Percentiles rank a stretch among this genome's conserved stretches.
Evolutionary conservation across 2,329 filamentous ascomycete species (phyloP).

Genomic region (Neonectria ditissima): DNA sequence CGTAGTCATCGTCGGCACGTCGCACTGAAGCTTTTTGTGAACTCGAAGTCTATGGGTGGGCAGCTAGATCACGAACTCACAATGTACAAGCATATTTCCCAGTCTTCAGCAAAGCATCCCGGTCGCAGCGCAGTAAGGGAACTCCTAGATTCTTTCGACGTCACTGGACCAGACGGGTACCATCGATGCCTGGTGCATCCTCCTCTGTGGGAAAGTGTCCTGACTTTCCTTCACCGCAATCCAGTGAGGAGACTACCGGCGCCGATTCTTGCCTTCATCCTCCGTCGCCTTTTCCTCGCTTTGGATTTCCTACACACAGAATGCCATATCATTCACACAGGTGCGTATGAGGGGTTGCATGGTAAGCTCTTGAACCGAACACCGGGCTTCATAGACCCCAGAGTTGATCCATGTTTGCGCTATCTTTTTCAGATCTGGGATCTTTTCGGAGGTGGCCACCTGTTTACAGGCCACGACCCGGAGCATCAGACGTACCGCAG

Average conservation of each 20-base stretch:
- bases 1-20: slow-evolving; percentile 46
- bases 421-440: slow-evolving; percentile 58
- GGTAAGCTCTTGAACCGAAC: slow-evolving; percentile 51
- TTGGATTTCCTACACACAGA: slow-evolving; percentile 61
- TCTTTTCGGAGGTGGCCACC: slow-evolving; percentile 57
- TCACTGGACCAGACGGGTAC: slow-evolving; percentile 49
- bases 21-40: slow-evolving; percentile 49
- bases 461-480: slow-evolving; percentile 57
- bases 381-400: background rate
- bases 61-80: slow-evolving; percentile 51
- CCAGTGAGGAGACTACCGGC: slow-evolving; percentile 51
- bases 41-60: slow-evolving; percentile 38
- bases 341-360: slow-evolving; percentile 55
- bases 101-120: slow-evolving; percentile 43
- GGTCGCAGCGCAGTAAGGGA: slow-evolving; percentile 48
- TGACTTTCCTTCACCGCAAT: slow-evolving; percentile 54
- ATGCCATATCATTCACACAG: slow-evolving; percentile 59
- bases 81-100: slow-evolving; percentile 56
- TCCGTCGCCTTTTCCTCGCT: slow-evolving; percentile 56
- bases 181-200: slow-evolving; percentile 55
- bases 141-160: slow-evolving; percentile 53
- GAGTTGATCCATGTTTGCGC: background rate
- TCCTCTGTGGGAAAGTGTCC: slow-evolving; percentile 57
- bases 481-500: slow-evolving; percentile 54
- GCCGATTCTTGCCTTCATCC: slow-evolving; percentile 49